Evolutionary conservation across 345 rosid genomes (phyloP), one percentile per base, ranked within the genome.

Genomic region (Adansonia digitata): DNA sequence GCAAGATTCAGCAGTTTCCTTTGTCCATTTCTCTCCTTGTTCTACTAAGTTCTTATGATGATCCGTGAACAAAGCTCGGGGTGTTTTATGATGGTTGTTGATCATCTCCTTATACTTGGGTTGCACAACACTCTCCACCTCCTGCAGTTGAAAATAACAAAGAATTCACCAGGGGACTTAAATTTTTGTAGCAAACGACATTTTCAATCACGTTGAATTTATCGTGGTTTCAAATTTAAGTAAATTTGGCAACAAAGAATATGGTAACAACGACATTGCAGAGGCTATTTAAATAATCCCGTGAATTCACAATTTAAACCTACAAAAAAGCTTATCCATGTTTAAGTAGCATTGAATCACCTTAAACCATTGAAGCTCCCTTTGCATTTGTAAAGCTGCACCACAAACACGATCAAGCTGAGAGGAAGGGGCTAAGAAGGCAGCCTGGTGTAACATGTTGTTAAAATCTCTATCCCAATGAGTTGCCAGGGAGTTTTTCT

Each of bases 331-430:
- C 29, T 9, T 62, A 27, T 29, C 24, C 9, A 66, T 42, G 12
- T 66, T 5, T 43, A 5, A 29, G 20, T n/a, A n/a, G n/a, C 11
- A 37, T 18, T 45, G 1, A 13, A 11, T 22, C 72, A 91, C 97
- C 93, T 89, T 91, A 39, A 81, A 91, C 97, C 97, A 89, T 66
- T 89, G 97, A 4, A 89, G 73, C 67, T 91, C 97, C 73, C 97
- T 80, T 43, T 91, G 97, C 97, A 92, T 90, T 49, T 92, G 97
- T 43, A 92, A 79, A 73, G 91, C 92, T 18, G 97, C 94, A 43
- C 97, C 94, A 0, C 89, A 79, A 63, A 90, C 88, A 2, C 83
- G 87, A 64, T 88, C 90, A 20, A 92, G 90, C 69, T 83, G 84
- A 3, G 91, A 78, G 4, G 76, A 20, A 0, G 97, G 97, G 49